Conservation (phyloP, 129 eudicot species). For the Lactuca sativa region DNA sequence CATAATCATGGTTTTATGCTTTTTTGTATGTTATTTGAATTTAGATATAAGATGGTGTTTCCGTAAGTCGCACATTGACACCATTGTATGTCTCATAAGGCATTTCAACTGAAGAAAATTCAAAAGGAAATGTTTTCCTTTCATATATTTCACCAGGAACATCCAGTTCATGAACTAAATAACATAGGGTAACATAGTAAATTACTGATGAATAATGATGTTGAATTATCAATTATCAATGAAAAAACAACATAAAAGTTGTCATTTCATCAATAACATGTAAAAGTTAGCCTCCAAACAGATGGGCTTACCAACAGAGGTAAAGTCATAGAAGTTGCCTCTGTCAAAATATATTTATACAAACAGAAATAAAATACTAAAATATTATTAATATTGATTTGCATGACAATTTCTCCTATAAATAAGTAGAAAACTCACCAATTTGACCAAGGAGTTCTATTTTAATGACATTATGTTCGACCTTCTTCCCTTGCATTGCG, state of each 20-base stretch:
- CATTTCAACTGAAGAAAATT: slow-evolving; percentile 93
- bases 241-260: no score
- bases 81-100: slow-evolving; percentile 96
- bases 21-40: background rate
- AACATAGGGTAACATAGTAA: no score
- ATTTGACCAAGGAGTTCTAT: no score
- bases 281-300: slow-evolving; percentile 24
- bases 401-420: background rate
- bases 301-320: slow-evolving; percentile 81
- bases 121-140: slow-evolving; percentile 85
- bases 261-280: slow-evolving; percentile 49
- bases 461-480: no score
- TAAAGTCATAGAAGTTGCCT: slow-evolving; percentile 97
- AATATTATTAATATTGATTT: background rate
- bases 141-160: slow-evolving; percentile 83
- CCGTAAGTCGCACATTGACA: slow-evolving; percentile 92
- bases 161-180: no score
- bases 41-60: slow-evolving; percentile 8
- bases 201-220: no score
- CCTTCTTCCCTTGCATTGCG: no score
- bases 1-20: background rate
- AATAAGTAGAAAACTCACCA: background rate
- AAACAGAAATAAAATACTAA: slow-evolving; percentile 20
- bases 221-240: no score
- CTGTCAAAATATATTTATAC: slow-evolving; percentile 96